A percentile compares a stretch with the other conserved stretches of the same genome.
Evolutionary conservation across 202 grass and related monocot species (phyloP).

Genomic region (Panicum hallii): DNA sequence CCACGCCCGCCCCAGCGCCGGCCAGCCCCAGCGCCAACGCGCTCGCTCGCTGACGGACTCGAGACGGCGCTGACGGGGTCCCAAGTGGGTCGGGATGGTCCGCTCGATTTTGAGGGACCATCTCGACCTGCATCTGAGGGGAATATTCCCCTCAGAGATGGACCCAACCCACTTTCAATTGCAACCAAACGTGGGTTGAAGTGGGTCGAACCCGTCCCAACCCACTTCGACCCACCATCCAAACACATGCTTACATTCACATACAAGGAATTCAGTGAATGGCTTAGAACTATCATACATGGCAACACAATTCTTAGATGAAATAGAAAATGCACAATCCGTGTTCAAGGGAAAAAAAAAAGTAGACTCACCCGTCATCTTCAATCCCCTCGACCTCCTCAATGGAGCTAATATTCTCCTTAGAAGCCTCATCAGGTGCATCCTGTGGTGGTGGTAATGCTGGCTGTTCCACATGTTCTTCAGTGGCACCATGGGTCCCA

Average conservation of each 20-base stretch:
- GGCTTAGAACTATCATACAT: background rate
- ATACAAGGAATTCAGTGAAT: background rate
- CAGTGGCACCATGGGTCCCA: constrained; percentile 22
- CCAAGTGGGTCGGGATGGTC: too few species aligned
- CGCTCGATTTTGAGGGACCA: too few species aligned
- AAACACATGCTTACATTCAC: background rate
- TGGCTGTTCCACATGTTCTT: constrained; percentile 45
- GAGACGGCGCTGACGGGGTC: too few species aligned
- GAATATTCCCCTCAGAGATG: too few species aligned
- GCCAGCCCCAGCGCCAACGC: too few species aligned
- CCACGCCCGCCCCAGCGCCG: too few species aligned
- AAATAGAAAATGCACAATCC: background rate
- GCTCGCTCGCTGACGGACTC: too few species aligned
- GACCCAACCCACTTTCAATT: too few species aligned
- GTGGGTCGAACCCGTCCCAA: too few species aligned
- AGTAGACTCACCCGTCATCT: constrained; percentile 56
- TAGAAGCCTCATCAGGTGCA: constrained; percentile 45
- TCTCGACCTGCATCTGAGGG: too few species aligned
- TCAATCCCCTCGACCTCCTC: constrained; percentile 63
- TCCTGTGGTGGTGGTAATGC: constrained; percentile 52
- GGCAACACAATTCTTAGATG: background rate
- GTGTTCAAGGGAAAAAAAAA: background rate
- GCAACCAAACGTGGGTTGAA: too few species aligned
- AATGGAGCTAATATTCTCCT: constrained; percentile 43
- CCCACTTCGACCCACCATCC: too few species aligned